Base-by-base conservation (phyloP, 371 early-diverging fungal genomes). In the Rhizopus delemar region DNA sequence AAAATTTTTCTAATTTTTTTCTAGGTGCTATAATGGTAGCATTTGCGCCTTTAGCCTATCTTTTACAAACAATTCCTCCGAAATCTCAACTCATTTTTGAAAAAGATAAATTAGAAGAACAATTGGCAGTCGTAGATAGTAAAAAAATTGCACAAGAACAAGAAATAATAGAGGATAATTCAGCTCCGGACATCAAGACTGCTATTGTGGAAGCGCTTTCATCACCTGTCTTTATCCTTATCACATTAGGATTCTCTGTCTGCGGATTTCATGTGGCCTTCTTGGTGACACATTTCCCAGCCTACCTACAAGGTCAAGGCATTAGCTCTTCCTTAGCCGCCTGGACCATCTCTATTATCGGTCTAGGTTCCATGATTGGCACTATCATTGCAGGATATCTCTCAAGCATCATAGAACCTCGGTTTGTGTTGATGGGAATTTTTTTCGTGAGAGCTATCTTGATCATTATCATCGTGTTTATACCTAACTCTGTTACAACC, bases 261-360 rank as follows among this genome's bases (percentile, higher is more conserved):
- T 74, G 75, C 58, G 75, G 75, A 2, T 74, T 66, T 41, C 75
- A 74, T 57, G 50, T 74, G 13, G 46, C 65, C 3, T 74, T 74
- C 35, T 43, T 74, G 22, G 31, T 64, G 1, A 71, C 75, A 9
- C 71, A 74, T 58, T 52, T 74, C 5, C 75, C 75, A 15, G 75
- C 75, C 0, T 71, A 71, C 35, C 32, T 74, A 31, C 56, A 71
- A 59, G 75, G 69, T 28, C 64, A 69, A 31, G 69, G 69, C 2
- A 59, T 71, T 35, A 45, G 56, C 50, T 16, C 69, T 12, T 53
- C 54, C 8, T 46, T 71, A 9, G 75, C 66, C 41, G 71, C 75
- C 6, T 74, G 75, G 75, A 68, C 69, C 1, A 53, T 74, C 2
- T 71, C 71, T 3, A 64, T 74, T 39, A 36, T 74, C 38, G 75